Base-by-base conservation (phyloP, 164 flowering plant species). In the Macadamia integrifolia region DNA sequence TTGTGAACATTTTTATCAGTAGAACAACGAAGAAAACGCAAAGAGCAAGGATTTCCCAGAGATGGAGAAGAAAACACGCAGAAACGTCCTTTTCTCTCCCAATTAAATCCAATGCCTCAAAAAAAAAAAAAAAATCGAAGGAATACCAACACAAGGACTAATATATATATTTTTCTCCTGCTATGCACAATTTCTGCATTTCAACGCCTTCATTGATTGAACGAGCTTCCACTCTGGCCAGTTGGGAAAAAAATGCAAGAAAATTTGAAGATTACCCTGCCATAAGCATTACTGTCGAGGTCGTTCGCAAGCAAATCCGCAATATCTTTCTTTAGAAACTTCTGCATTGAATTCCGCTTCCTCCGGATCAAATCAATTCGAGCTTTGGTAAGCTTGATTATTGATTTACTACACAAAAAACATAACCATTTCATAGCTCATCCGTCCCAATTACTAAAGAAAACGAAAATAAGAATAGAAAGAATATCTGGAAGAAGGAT, bases 301-400 rank as follows among this genome's bases (percentile, higher is more conserved):
- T 92, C 93, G 69, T 85, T 86, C 30, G 78, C 66, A n/a, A 94
- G 91, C 40, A 94, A 85, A 77, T 87, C 94, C 32, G 92, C 96
- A 15, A 94, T 82, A 73, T 92, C 97, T 57, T 88, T 88, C 84
- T 83, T 90, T 74, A 89, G 61, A 75, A 85, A 88, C 81, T 78
- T 88, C 82, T 81, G 84, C 77, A 85, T 88, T 66, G 96, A 89
- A 52, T 73, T 87, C 73, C 83, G 82, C 87, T 86, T 90, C 77
- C 88, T 82, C 79, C 87, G 59, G 68, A 89, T 81, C 74, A 78
- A 82, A 60, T 84, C 98, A 67, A 92, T 82, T 71, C 96, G 76
- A 43, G 80, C 78, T 70, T 74, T 83, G 44, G 81, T 83, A 61
- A 67, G 67, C 80, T 90, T 90, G 35, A 94, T 84, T 77, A 71